A percentile compares a stretch with the other conserved stretches of the same genome.
phyloP scores from a whole-genome alignment of 1,139 yeast species.

The Meyerozyma sp. region DNA sequence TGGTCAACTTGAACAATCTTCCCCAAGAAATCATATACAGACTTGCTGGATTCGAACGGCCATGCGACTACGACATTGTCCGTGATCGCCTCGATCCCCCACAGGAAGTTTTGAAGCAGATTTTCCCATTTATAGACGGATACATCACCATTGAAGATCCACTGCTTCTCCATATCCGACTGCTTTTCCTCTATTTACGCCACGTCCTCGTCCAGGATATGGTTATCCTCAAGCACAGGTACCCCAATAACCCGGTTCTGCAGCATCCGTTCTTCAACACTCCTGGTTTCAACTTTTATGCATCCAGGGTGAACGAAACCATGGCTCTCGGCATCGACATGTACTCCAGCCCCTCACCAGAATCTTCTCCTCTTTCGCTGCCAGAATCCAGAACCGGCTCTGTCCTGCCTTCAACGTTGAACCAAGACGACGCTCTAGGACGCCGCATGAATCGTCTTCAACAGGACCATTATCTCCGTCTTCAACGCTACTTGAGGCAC shows the following conservation, averaged over 20 bases:
- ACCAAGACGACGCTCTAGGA: neutral
- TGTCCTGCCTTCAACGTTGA: slow-evolving; percentile 2
- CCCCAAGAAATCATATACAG: slow-evolving; percentile 14
- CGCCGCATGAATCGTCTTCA: slow-evolving; percentile 4
- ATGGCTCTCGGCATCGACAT: slow-evolving; percentile 5
- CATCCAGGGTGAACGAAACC: slow-evolving; percentile 10
- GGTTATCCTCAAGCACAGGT: slow-evolving; percentile 20
- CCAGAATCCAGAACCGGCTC: neutral
- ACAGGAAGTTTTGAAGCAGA: slow-evolving; percentile 16
- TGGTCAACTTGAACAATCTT: slow-evolving; percentile 11
- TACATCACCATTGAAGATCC: slow-evolving; percentile 3
- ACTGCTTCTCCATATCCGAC: neutral
- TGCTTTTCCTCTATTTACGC: slow-evolving; percentile 16
- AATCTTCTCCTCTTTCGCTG: neutral
- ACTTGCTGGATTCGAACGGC: slow-evolving; percentile 21
- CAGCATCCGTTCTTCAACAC: slow-evolving; percentile 24
- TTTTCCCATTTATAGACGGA: slow-evolving; percentile 27
- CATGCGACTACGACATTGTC: slow-evolving; percentile 15
- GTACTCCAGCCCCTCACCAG: neutral
- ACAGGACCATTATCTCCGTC: slow-evolving; percentile 8
- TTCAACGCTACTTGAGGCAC: slow-evolving; percentile 13
- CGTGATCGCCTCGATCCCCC: slow-evolving; percentile 26
- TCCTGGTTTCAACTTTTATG: slow-evolving; percentile 16
- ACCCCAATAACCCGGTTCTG: slow-evolving; percentile 23
- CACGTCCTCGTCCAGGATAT: slow-evolving; percentile 29